Evolutionary conservation across 306 rosid species (phyloP).

Genomic region (Cyamopsis tetragonoloba): DNA sequence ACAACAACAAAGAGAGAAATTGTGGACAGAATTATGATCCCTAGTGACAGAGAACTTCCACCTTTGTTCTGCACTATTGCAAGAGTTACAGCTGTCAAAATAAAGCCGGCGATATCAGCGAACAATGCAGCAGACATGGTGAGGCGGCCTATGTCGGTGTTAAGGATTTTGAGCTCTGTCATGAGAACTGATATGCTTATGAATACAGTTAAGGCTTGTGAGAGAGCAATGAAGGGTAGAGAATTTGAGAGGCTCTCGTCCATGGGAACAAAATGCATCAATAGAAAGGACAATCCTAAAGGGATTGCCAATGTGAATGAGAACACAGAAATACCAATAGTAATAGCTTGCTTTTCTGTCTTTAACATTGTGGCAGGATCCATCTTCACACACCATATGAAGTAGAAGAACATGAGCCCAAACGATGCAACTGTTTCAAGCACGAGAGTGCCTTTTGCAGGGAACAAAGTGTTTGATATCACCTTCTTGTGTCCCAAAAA

Average conservation of each 20-base stretch:
- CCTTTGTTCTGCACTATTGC: background rate
- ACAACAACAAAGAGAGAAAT: background rate
- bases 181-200: constrained; percentile 40
- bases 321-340: constrained; percentile 39
- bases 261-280: constrained; percentile 11
- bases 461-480: constrained; percentile 35
- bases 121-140: constrained; percentile 45
- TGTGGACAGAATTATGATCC: constrained; percentile 8
- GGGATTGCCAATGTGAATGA: constrained; percentile 18
- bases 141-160: constrained; percentile 56
- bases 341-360: constrained; percentile 39
- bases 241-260: background rate
- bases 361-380: constrained; percentile 29
- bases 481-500: constrained; percentile 30
- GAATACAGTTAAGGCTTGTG: constrained; percentile 44
- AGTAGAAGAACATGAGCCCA: constrained; percentile 49
- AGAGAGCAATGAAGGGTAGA: constrained; percentile 27
- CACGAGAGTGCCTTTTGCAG: constrained; percentile 27
- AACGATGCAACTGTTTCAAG: constrained; percentile 41
- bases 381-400: constrained; percentile 43
- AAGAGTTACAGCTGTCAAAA: background rate
- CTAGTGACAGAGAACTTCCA: background rate
- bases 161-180: constrained; percentile 51
- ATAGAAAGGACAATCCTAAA: background rate
- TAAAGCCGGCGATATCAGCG: constrained; percentile 34